Evolutionary conservation across 495 filamentous ascomycete species (phyloP).

Genomic region (Staphylotrichum longicolle): DNA sequence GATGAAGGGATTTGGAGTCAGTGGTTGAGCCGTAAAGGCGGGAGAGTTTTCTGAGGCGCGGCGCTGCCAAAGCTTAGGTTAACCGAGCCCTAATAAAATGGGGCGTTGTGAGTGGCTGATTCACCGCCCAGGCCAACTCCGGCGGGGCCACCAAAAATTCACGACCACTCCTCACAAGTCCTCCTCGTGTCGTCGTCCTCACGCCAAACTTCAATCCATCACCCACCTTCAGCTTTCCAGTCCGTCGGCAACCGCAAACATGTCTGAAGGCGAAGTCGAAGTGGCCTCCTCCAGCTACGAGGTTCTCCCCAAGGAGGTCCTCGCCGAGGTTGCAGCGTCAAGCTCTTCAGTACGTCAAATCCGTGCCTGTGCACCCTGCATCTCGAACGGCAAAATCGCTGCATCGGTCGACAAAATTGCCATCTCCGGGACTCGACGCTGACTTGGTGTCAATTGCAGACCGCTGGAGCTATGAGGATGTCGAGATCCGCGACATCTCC

Average conservation of each 20-base stretch:
- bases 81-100: conserved; percentile 40
- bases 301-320: conserved; percentile 93
- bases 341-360: conserved; percentile 76
- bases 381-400: conserved; percentile 7
- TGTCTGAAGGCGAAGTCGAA: conserved; percentile 98
- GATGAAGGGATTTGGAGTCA: conserved; percentile 39
- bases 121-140: conserved; percentile 24
- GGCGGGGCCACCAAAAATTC: conserved; percentile 44
- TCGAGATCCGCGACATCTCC: conserved; percentile 98
- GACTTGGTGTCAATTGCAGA: conserved; percentile 34
- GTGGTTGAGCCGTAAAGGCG: conserved; percentile 39
- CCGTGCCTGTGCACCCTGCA: conserved; percentile 54
- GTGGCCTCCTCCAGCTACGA: conserved; percentile 68
- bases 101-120: conserved; percentile 33
- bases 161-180: conserved; percentile 31
- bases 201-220: conserved; percentile 31
- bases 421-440: conserved; percentile 23
- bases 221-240: conserved; percentile 29
- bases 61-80: conserved; percentile 33
- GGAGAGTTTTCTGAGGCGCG: conserved; percentile 37
- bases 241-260: conserved; percentile 48
- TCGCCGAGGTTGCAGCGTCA: conserved; percentile 83
- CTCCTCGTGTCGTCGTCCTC: conserved; percentile 14
- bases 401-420: conserved; percentile 14
- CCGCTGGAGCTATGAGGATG: conserved; percentile 88